These are phyloP conservation scores for Datisca glomerata DNA, from an alignment of 306 rosid species.

Conservation along the genomic window DNA sequence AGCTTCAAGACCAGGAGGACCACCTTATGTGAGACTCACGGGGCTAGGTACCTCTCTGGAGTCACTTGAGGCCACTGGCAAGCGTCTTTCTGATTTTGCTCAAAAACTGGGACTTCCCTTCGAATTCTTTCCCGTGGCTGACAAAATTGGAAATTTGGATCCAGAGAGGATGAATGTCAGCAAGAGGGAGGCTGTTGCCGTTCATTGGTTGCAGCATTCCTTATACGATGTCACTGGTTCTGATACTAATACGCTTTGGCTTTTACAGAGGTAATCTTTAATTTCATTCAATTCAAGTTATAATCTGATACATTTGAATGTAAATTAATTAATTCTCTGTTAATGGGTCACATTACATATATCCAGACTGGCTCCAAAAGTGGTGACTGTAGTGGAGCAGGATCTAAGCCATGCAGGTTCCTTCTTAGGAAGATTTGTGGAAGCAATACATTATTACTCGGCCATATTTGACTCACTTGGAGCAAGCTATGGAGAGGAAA, in stretches of 20 bases:
- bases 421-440: conserved; percentile 89
- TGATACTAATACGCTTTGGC: conserved; percentile 81
- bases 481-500: conserved; percentile 89
- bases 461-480: conserved; percentile 90
- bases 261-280: conserved; percentile 64
- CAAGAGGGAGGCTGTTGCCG: conserved; percentile 92
- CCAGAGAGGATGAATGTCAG: conserved; percentile 56
- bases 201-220: conserved; percentile 96
- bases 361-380: conserved; percentile 81
- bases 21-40: conserved; percentile 77
- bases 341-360: background rate
- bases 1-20: conserved; percentile 89
- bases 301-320: background rate
- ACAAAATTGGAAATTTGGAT: conserved; percentile 75
- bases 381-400: conserved; percentile 95
- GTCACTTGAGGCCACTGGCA: conserved; percentile 84
- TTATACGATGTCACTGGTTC: conserved; percentile 95
- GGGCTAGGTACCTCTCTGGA: conserved; percentile 87
- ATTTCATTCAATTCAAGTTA: conserved; percentile 1
- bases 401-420: conserved; percentile 89
- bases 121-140: conserved; percentile 79
- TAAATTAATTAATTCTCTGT: conserved; percentile 1
- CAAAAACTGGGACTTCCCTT: conserved; percentile 82
- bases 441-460: conserved; percentile 95
- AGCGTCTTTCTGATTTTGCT: conserved; percentile 76